Evolutionary conservation across 768 basidiomycete species (phyloP).

Genomic region (Calocera cornea): DNA sequence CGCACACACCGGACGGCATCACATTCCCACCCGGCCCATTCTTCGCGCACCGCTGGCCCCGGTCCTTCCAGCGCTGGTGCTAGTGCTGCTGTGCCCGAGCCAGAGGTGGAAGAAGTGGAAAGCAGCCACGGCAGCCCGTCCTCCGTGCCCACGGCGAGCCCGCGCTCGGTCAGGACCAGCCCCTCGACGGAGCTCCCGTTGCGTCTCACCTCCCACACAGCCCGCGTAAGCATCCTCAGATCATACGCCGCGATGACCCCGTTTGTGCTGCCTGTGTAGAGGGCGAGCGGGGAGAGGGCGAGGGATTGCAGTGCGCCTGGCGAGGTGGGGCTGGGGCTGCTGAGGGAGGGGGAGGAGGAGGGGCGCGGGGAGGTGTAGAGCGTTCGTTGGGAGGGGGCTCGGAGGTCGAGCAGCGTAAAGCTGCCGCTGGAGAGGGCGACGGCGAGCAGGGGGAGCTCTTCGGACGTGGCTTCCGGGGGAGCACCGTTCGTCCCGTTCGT

Average conservation of each 20-base stretch:
- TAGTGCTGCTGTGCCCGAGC: slow-evolving; percentile 24
- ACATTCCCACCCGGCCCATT: slow-evolving; percentile 48
- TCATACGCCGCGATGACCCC: slow-evolving; percentile 23
- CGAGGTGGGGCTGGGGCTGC: slow-evolving; percentile 16
- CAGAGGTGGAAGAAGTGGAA: slow-evolving; percentile 29
- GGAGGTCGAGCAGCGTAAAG: slow-evolving; percentile 6
- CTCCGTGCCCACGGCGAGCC: slow-evolving; percentile 37
- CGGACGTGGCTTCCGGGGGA: slow-evolving; percentile 12
- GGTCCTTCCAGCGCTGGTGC: too few species aligned
- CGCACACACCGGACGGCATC: slow-evolving; percentile 40
- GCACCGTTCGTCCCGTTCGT: slow-evolving; percentile 18
- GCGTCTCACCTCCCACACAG: slow-evolving; percentile 18
- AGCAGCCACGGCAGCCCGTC: slow-evolving; percentile 52
- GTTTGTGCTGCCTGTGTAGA: slow-evolving; percentile 27
- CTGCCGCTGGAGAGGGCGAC: slow-evolving; percentile 1
- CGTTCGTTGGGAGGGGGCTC: slow-evolving; percentile 4
- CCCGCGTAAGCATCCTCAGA: slow-evolving; percentile 3
- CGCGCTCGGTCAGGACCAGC: slow-evolving; percentile 17
- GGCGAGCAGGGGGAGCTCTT: slow-evolving; percentile 5
- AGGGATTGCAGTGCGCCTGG: background rate
- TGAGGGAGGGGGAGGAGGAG: slow-evolving; percentile 29
- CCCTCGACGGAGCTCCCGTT: slow-evolving; percentile 14
- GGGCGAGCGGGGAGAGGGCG: slow-evolving; percentile 4
- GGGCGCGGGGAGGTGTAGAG: slow-evolving; percentile 21
- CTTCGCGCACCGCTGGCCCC: slow-evolving; percentile 26